Evolutionary conservation across 495 filamentous ascomycete species (phyloP).

Genomic region (Lophiostoma macrostomum): DNA sequence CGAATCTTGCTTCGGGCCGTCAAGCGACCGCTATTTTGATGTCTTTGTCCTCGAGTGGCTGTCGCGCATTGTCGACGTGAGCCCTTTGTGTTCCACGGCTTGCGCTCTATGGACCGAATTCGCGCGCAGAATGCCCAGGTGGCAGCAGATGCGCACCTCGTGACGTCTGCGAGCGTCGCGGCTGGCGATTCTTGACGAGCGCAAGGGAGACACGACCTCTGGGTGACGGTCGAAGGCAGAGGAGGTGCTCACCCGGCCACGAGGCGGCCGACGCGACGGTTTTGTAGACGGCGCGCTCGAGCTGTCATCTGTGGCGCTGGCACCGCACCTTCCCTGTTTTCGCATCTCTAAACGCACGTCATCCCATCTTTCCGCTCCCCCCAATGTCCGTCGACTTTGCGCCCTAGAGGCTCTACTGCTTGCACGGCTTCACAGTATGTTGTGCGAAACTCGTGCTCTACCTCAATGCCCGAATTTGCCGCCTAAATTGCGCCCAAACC

Average conservation of each 20-base stretch:
- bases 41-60: conserved; percentile 25
- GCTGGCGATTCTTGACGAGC: conserved; percentile 18
- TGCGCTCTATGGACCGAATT: conserved; percentile 23
- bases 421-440: too few species aligned
- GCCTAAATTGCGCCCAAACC: not conserved
- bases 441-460: too few species aligned
- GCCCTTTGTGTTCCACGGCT: conserved; percentile 27
- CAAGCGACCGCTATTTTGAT: conserved; percentile 25
- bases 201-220: conserved; percentile 33
- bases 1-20: not conserved
- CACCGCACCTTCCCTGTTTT: conserved; percentile 26
- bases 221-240: conserved; percentile 19
- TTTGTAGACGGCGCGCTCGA: conserved; percentile 31
- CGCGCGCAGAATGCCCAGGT: conserved; percentile 5
- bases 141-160: conserved; percentile 18
- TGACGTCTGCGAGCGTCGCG: conserved; percentile 13
- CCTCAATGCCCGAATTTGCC: too few species aligned
- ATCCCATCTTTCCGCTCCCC: too few species aligned
- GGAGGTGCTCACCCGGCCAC: conserved; percentile 24
- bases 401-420: too few species aligned
- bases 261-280: conserved; percentile 11
- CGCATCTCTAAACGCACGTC: conserved; percentile 12
- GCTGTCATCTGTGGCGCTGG: conserved; percentile 13
- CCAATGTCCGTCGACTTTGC: too few species aligned
- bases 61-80: conserved; percentile 9